These are phyloP conservation scores for Nemania abortiva DNA, from an alignment of 2,329 filamentous ascomycete genomes.

Conservation along the genomic window DNA sequence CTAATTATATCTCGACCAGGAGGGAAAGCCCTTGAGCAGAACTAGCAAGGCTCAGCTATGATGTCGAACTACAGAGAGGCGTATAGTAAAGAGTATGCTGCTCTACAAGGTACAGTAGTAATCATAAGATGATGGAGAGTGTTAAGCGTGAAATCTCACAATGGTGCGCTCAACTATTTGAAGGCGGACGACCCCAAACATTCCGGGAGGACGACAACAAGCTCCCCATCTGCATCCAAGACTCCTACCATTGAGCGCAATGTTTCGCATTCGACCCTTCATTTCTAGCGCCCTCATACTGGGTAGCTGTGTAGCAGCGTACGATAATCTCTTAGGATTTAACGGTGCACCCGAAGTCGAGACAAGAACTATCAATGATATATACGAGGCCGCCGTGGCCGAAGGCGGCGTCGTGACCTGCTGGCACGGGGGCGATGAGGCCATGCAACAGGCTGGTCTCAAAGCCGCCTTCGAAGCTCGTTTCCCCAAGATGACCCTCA, in stretches of 20 bases:
- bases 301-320: conserved; percentile 28
- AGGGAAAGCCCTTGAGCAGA: not conserved
- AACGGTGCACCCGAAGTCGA: conserved; percentile 51
- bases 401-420: conserved; percentile 61
- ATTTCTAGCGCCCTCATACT: conserved; percentile 8
- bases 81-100: conserved; percentile 9
- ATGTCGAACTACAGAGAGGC: not conserved
- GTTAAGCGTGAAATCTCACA: not conserved
- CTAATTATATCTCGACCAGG: conserved; percentile 23
- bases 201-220: not conserved
- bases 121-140: conserved; percentile 5
- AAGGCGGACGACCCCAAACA: not conserved
- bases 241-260: not conserved
- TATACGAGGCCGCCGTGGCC: conserved; percentile 62
- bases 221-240: not conserved
- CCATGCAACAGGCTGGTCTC: conserved; percentile 54
- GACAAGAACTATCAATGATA: conserved; percentile 61
- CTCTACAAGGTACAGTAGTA: conserved; percentile 3
- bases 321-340: conserved; percentile 47
- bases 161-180: conserved; percentile 1
- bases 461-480: conserved; percentile 59
- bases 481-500: conserved; percentile 64
- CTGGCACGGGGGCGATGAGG: conserved; percentile 64
- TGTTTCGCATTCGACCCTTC: conserved; percentile 12
- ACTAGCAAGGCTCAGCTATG: not conserved